Base-by-base conservation (phyloP, 2,329 filamentous ascomycete genomes). In the Lachnellula suecica region DNA sequence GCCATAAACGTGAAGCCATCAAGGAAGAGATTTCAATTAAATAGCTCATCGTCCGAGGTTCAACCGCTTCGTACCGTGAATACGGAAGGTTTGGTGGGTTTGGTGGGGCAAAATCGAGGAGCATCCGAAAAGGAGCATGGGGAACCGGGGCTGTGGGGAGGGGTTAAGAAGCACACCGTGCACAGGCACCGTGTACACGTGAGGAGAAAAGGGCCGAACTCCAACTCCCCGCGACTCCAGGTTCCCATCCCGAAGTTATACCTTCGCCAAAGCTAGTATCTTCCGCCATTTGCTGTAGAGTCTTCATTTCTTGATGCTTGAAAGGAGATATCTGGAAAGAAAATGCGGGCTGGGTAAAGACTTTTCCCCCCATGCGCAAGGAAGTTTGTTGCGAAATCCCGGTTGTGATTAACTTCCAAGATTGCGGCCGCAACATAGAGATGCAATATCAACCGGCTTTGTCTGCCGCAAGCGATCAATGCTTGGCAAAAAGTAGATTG, bases 141-240 rank as follows among this genome's bases (percentile, higher is more conserved):
- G 37, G 37, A 22, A 22, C 5, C n/a, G 11, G 17, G 20, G 22
- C 8, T 37, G 31, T 37, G 44, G 34, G 22, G 20, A 17, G 10
- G 2, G 6, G 20, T 40, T 19, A 10, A 15, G 37, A 19, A n/a
- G n/a, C n/a, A n/a, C n/a, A n/a, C n/a, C n/a, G n/a, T 40, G 37
- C 11, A 9, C n/a, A 40, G 29, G 15, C 8, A 8, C 8, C 15
- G 8, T 15, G 8, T 22, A 13, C 37, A 40, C 37, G 37, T 49
- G 47, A 44, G 47, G 38, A 37, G 22, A 48, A 23, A 49, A 49
- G 47, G 47, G 37, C 47, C 47, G 47, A 49, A 49, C 17, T 40
- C 34, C 23, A 31, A 4, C 24, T 34, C 46, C 23, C 37, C 46
- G 45, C 45, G 17, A 5, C 40, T 9, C 46, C 19, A 15, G 17